Conservation (phyloP, 179 eudicot species). For the Corrigiola litoralis region DNA sequence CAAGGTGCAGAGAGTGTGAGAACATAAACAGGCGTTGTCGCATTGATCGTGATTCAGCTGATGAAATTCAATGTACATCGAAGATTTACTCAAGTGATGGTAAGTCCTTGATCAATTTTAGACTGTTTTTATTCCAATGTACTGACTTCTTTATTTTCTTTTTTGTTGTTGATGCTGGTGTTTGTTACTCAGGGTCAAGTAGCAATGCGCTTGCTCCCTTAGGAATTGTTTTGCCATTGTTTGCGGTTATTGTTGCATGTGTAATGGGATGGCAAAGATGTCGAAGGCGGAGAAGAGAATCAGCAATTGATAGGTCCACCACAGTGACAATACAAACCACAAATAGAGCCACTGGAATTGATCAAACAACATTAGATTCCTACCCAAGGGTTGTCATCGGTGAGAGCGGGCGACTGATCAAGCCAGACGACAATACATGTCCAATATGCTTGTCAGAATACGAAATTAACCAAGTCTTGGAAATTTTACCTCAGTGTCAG, state of each 20-base stretch:
- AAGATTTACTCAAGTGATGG: not conserved
- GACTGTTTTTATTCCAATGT: not conserved
- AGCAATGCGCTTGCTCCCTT: not conserved
- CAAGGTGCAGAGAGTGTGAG: not conserved
- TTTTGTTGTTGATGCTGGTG: too few relatives aligned
- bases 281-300: too few relatives aligned
- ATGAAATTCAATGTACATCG: not conserved
- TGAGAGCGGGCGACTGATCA: constrained; percentile 11
- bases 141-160: too few relatives aligned
- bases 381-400: constrained; percentile 12
- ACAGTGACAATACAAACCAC: not conserved
- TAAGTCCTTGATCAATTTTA: not conserved
- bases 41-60: not conserved
- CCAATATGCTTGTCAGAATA: constrained; percentile 17
- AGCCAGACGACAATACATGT: constrained; percentile 4
- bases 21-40: not conserved
- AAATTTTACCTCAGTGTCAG: constrained; percentile 10
- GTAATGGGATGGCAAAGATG: too few relatives aligned
- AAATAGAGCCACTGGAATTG: not conserved
- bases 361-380: not conserved
- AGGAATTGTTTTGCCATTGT: too few relatives aligned
- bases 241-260: too few relatives aligned
- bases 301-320: too few relatives aligned
- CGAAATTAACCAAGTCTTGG: not conserved
- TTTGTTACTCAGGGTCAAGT: too few relatives aligned